Conservation (phyloP, 495 filamentous ascomycete genomes). For the Trichoderma asperelloides region DNA sequence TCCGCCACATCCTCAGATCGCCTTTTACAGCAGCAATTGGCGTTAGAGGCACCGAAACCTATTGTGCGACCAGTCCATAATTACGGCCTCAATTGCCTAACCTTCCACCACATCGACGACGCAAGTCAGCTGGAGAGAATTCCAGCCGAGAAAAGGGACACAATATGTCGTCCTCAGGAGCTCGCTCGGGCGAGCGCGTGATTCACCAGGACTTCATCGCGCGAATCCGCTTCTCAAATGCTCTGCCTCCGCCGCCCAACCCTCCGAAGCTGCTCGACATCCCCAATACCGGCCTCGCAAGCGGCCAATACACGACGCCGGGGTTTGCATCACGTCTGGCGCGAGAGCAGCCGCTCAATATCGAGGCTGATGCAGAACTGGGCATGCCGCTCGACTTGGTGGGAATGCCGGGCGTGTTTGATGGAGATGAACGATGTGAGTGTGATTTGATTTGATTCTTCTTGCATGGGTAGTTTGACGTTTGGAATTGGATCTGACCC, state of each 20-base stretch:
- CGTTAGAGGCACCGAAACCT: background rate
- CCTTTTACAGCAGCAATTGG: constrained; percentile 26
- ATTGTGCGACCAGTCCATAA: background rate
- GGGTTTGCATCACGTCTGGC: constrained; percentile 80
- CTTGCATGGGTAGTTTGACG: background rate
- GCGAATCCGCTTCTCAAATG: constrained; percentile 88
- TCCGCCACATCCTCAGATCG: constrained; percentile 14
- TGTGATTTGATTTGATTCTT: constrained; percentile 16
- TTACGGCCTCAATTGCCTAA: background rate
- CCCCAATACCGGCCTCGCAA: constrained; percentile 77
- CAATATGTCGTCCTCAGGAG: constrained; percentile 22
- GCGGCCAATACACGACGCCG: constrained; percentile 74
- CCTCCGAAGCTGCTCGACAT: constrained; percentile 95
- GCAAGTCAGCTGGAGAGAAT: background rate
- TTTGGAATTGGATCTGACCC: constrained; percentile 8
- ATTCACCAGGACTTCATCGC: constrained; percentile 95
- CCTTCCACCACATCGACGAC: background rate
- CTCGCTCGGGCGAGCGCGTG: constrained; percentile 46
- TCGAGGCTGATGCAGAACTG: constrained; percentile 94
- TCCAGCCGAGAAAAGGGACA: background rate
- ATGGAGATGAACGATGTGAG: constrained; percentile 92
- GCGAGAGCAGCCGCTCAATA: constrained; percentile 84
- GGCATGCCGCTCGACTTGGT: constrained; percentile 96
- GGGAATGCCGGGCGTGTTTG: constrained; percentile 86
- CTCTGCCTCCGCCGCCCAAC: constrained; percentile 82